Base-by-base conservation (phyloP, 352 stramenopile genomes). In the Globisporangium heterothallicum region DNA sequence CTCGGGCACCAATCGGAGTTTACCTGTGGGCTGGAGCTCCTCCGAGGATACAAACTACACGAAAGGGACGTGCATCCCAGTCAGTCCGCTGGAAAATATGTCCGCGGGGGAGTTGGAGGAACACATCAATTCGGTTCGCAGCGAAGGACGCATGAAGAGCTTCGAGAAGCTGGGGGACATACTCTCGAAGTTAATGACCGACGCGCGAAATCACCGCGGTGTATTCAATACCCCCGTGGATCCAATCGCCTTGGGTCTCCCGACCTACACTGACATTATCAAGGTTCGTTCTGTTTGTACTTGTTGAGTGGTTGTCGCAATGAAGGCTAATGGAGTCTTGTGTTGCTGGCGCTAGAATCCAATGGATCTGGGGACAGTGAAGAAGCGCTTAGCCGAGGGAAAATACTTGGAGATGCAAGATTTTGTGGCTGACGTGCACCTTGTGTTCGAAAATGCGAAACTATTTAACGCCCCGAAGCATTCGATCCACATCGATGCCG, bases 281-380 rank as follows among this genome's bases (percentile, higher is more conserved):
- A 68, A 66, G 56, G 70, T 79, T 42, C 12, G 66, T 54, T 12
- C 5, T 22, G n/a, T 22, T 30, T 2, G 16, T 26, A 7, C 3
- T 14, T 35, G 46, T 4, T 27, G 42, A 1, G 18, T 12, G 48
- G 10, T 24, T 16, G 14, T 5, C 21, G 34, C 2, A 14, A 46
- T 49, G 41, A 46, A 9, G 12, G 18, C 14, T 29, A 16, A 21
- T 14, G 7, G 21, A 50, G 8, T 34, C n/a, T 29, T 49, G 9
- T 42, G 18, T 40, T 30, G 48, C 8, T 16, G 36, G 10, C 43
- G 29, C 42, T 38, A 83, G 71, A 63, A 78, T 38, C 89, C 90
- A 5, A 97, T 98, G 88, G 94, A 98, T 60, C 60, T 98, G 3
- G 79, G 81, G 3, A 98, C 92, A 0, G 68, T 98, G 19, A 88